Evolutionary conservation across 176 grass and related monocot genomes (phyloP).

Genomic region (Lolium perenne): DNA sequence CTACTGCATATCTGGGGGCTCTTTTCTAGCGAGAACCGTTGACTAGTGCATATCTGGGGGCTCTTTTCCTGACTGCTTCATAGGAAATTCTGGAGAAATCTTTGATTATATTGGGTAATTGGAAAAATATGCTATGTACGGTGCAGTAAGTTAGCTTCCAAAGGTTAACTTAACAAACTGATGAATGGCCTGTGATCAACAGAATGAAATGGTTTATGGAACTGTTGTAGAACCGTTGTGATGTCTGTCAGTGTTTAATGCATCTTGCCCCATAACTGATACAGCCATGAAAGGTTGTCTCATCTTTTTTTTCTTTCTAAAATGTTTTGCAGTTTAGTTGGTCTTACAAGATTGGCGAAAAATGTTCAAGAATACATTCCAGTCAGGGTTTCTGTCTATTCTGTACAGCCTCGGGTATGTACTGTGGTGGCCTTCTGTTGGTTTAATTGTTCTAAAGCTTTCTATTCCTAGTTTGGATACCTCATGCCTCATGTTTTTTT

Average conservation of each 20-base stretch:
- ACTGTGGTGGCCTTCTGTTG: not conserved
- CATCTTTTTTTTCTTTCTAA: not conserved
- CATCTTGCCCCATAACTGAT: not conserved
- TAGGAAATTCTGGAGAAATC: not conserved
- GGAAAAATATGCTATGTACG: not conserved
- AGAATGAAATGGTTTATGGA: not conserved
- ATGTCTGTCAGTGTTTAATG: constrained; percentile 9
- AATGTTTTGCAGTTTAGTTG: constrained; percentile 33
- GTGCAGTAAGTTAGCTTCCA: not conserved
- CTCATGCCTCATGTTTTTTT: constrained; percentile 22
- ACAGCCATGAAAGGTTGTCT: not conserved
- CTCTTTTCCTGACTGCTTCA: not conserved
- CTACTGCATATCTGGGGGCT: not conserved
- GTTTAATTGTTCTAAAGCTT: constrained; percentile 22
- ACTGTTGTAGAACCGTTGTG: not conserved
- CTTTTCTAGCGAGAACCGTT: not conserved
- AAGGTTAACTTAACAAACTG: not conserved
- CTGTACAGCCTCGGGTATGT: constrained; percentile 92
- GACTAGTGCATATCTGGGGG: not conserved
- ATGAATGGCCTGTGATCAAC: not conserved
- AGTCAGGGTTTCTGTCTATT: constrained; percentile 94
- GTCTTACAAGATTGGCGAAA: constrained; percentile 23
- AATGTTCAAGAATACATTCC: constrained; percentile 99
- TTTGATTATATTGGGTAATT: not conserved
- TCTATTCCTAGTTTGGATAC: constrained; percentile 33